A percentile compares a stretch with the other conserved stretches of the same genome.
phyloP scores from a whole-genome alignment of 192 early-diverging fungal species.

The Piromyces finnis region DNA sequence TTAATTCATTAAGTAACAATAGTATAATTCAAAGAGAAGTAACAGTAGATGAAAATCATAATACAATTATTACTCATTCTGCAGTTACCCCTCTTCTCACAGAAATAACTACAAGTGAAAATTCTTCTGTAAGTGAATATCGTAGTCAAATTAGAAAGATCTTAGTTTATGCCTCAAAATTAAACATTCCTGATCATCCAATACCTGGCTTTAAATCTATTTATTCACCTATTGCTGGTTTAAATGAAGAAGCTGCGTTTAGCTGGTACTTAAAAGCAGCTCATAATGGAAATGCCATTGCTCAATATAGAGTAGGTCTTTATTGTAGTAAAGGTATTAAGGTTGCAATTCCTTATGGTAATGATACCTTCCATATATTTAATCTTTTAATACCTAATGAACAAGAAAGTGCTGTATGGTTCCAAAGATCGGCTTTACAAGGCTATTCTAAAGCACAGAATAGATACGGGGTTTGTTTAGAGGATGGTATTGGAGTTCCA shows the following conservation, averaged over 20 bases:
- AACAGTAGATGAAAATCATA: neutral
- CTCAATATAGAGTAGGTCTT: neutral
- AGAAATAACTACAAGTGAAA: neutral
- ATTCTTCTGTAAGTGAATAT: neutral
- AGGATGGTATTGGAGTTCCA: constrained; percentile 55
- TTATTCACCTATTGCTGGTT: neutral
- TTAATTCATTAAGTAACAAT: neutral
- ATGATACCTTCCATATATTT: neutral
- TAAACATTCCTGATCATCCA: neutral
- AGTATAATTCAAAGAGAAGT: neutral
- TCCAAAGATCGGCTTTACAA: neutral
- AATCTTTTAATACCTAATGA: neutral
- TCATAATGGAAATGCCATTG: neutral
- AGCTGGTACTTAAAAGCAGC: neutral
- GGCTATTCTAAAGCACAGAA: constrained; percentile 9
- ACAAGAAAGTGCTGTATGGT: neutral
- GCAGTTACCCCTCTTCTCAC: neutral
- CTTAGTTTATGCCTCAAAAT: neutral
- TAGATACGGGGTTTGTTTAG: constrained; percentile 59
- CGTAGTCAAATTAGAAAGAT: neutral
- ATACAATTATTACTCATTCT: neutral
- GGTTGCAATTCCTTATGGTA: neutral
- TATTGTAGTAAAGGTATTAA: neutral
- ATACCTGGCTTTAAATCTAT: neutral
- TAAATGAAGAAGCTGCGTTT: neutral